A percentile compares a stretch with the other conserved stretches of the same genome.
phyloP scores from a whole-genome alignment of 1,139 yeast species.

The Candida sanyaensis region DNA sequence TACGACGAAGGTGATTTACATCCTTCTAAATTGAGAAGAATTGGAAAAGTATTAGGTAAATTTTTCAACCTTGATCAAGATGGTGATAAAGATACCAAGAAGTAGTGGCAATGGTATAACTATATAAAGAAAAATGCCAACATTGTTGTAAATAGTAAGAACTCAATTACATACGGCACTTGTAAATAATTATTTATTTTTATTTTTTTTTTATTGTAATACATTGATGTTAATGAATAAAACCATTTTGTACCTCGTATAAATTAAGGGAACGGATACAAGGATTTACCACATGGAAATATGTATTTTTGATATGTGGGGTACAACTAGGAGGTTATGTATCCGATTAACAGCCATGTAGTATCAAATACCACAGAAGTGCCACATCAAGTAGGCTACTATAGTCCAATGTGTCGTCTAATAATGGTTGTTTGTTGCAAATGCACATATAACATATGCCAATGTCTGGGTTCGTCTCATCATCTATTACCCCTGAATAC shows the following conservation, averaged over 20 bases:
- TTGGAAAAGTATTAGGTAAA: slow-evolving; percentile 63
- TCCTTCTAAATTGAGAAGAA: slow-evolving; percentile 58
- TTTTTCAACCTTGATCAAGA: slow-evolving; percentile 55
- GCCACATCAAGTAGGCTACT: not conserved
- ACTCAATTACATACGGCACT: not conserved
- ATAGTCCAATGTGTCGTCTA: too few species aligned
- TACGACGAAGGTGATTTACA: slow-evolving; percentile 47
- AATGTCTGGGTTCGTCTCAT: too few species aligned
- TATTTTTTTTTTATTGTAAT: too few species aligned
- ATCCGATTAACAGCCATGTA: not conserved
- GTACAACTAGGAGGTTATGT: too few species aligned
- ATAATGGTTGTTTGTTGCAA: too few species aligned
- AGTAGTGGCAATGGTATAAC: not conserved
- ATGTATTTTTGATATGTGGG: too few species aligned
- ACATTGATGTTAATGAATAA: too few species aligned
- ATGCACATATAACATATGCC: too few species aligned
- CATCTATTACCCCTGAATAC: not conserved
- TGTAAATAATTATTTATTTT: not conserved
- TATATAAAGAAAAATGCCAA: not conserved
- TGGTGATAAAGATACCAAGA: slow-evolving; percentile 9
- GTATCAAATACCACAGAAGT: not conserved
- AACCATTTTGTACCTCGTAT: too few species aligned
- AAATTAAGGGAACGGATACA: too few species aligned
- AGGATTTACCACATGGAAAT: too few species aligned
- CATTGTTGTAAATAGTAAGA: not conserved